phyloP scores from a whole-genome alignment of 768 basidiomycete species.

The Pleurotus pulmonarius region DNA sequence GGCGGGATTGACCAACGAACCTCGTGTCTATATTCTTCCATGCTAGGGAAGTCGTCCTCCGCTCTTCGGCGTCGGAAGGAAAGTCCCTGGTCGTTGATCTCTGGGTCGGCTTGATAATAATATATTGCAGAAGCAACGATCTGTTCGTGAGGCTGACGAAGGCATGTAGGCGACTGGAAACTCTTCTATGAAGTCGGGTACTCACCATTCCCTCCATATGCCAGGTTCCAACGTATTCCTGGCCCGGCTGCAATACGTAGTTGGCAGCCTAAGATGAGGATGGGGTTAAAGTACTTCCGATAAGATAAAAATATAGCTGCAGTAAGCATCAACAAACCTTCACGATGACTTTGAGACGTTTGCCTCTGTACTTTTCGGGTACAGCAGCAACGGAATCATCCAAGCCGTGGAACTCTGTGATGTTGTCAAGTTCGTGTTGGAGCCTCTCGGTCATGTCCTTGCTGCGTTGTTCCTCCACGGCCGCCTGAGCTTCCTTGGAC shows the following conservation, averaged over 20 bases:
- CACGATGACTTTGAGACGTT: neutral
- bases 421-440: neutral
- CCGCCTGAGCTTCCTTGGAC: neutral
- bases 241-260: constrained; percentile 10
- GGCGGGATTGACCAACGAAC: neutral
- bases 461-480: neutral
- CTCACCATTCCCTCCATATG: constrained; percentile 16
- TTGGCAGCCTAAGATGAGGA: constrained; percentile 11
- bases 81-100: constrained; percentile 9
- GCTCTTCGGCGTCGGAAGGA: constrained; percentile 6
- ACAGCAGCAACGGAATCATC: neutral
- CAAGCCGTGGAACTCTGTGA: neutral
- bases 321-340: neutral
- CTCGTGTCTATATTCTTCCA: neutral
- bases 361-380: neutral
- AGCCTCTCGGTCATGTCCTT: neutral
- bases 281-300: no score
- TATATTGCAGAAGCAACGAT: constrained; percentile 14
- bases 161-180: neutral
- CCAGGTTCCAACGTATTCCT: constrained; percentile 16
- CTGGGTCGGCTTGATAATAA: constrained; percentile 12
- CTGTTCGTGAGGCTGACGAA: constrained; percentile 12
- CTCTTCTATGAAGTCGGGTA: neutral
- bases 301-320: no score
- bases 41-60: neutral